Evolutionary conservation across 2,329 filamentous ascomycete genomes (phyloP).

Genomic region (Colletotrichum melonis): DNA sequence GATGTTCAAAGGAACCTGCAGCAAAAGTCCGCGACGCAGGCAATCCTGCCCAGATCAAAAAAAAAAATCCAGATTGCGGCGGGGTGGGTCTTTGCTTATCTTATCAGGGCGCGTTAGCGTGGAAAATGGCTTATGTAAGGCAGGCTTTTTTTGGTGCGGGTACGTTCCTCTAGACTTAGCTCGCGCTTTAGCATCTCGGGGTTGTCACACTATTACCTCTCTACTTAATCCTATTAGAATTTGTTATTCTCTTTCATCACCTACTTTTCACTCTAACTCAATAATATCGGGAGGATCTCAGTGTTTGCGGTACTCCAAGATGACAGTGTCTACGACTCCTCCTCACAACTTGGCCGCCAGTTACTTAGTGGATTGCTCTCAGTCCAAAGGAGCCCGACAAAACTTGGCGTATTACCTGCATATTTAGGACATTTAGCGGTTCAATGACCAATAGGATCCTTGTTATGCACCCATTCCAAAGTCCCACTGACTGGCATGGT

Average conservation of each 20-base stretch:
- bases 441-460: not conserved
- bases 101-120: slow-evolving; percentile 2
- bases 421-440: not conserved
- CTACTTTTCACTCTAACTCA: no score
- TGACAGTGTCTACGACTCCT: no score
- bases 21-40: not conserved
- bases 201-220: no score
- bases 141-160: no score
- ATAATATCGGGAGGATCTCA: no score
- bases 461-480: not conserved
- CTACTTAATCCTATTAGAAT: no score
- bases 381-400: no score
- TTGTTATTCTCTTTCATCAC: no score
- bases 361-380: not conserved
- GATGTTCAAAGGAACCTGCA: not conserved
- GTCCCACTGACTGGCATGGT: not conserved
- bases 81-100: slow-evolving; percentile 33
- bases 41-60: slow-evolving; percentile 10
- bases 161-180: not conserved
- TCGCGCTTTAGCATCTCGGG: not conserved
- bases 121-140: not conserved
- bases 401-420: not conserved
- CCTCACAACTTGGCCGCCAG: not conserved
- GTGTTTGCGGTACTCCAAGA: no score
- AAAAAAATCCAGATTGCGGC: slow-evolving; percentile 28